Conservation (phyloP, 345 rosid species). For the Euclidium syriacum region DNA sequence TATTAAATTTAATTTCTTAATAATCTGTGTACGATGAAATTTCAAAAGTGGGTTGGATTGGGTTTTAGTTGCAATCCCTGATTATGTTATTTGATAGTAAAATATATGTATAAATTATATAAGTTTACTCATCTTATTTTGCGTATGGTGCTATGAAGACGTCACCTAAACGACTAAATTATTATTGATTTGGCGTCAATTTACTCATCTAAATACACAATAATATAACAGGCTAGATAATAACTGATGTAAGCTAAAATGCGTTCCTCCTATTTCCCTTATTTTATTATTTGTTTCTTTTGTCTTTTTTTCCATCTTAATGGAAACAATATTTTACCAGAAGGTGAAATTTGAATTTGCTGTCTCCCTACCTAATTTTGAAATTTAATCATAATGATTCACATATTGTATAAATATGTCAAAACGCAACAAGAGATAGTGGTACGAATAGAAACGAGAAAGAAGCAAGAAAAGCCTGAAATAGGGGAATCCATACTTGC, state of each 20-base stretch:
- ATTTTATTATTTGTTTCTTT: background rate
- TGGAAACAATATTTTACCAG: background rate
- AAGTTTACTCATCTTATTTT: background rate
- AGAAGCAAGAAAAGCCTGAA: slow-evolving; percentile 5
- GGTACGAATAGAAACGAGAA: background rate
- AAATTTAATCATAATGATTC: slow-evolving; percentile 1
- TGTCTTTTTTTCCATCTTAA: slow-evolving; percentile 4
- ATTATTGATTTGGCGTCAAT: too few relatives aligned
- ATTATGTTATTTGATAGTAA: too few relatives aligned
- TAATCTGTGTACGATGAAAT: background rate
- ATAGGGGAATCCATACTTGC: slow-evolving; percentile 22
- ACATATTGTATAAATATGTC: slow-evolving; percentile 1
- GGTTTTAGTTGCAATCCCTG: background rate
- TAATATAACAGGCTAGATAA: slow-evolving; percentile 1
- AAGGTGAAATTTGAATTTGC: background rate
- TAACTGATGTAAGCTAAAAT: slow-evolving; percentile 10
- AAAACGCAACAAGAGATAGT: slow-evolving; percentile 21
- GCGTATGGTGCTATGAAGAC: too few relatives aligned
- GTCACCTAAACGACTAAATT: too few relatives aligned
- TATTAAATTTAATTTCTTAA: too few relatives aligned
- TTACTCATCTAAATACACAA: too few relatives aligned
- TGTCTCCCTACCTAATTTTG: slow-evolving; percentile 2
- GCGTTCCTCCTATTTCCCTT: background rate
- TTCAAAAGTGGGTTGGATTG: too few relatives aligned
- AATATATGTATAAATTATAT: background rate